A percentile compares a stretch with the other conserved stretches of the same genome.
These are phyloP conservation scores for Mortierella sp. DNA, from an alignment of 371 early-diverging fungal species.

Conservation along the genomic window DNA sequence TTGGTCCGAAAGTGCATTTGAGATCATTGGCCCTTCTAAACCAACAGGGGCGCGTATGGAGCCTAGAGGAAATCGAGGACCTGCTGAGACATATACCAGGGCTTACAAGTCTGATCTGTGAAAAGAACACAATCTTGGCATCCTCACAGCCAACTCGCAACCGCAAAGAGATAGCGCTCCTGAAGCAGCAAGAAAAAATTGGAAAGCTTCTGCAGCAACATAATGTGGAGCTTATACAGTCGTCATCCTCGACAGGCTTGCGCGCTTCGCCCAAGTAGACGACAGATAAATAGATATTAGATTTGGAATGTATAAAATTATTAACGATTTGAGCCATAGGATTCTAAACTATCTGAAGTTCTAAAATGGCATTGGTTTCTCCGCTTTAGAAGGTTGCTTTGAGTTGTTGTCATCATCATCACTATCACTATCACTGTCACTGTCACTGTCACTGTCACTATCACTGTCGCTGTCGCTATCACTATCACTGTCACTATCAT, in stretches of 20 bases:
- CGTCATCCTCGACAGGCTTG: constrained; percentile 18
- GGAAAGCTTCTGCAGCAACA: constrained; percentile 14
- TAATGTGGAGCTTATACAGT: constrained; percentile 33
- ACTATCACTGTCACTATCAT: constrained; percentile 1
- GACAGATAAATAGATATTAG: background rate
- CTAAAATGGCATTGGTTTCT: constrained; percentile 9
- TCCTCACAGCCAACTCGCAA: background rate
- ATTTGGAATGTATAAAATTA: background rate
- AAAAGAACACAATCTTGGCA: constrained; percentile 37
- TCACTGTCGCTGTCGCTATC: background rate
- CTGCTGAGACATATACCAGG: constrained; percentile 33
- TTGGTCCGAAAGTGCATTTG: constrained; percentile 35
- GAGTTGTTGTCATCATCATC: background rate
- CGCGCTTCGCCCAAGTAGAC: background rate
- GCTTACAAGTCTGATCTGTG: constrained; percentile 30
- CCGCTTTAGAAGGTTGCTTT: background rate
- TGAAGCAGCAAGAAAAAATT: constrained; percentile 19
- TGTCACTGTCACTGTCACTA: background rate
- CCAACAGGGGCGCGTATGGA: constrained; percentile 46
- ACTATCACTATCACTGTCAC: constrained; percentile 8
- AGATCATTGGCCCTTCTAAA: constrained; percentile 35
- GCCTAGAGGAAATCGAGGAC: constrained; percentile 25
- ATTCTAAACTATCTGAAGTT: background rate
- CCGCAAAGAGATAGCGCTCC: background rate
- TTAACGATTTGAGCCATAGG: background rate